These are phyloP conservation scores for Amoeboradix gromovi DNA, from an alignment of 371 early-diverging fungal genomes.

Conservation along the genomic window DNA sequence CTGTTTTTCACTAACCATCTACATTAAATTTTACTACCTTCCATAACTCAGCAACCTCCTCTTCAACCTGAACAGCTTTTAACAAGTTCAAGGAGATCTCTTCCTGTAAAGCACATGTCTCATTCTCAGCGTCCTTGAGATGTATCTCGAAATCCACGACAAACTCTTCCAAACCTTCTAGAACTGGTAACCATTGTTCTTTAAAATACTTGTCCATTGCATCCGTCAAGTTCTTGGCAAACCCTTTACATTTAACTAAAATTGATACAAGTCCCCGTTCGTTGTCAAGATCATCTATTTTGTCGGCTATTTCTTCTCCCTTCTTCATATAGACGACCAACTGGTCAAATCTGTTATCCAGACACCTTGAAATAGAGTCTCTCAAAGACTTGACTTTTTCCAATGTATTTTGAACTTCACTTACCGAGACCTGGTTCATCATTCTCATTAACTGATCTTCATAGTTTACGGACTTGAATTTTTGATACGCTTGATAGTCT, in stretches of 20 bases:
- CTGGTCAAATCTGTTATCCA: neutral
- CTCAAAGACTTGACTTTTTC: neutral
- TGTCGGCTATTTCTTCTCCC: neutral
- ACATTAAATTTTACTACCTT: neutral
- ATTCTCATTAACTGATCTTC: neutral
- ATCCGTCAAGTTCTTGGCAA: neutral
- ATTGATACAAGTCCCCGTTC: neutral
- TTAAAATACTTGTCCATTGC: neutral
- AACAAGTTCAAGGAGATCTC: neutral
- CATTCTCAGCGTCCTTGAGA: neutral
- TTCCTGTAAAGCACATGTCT: neutral
- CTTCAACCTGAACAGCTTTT: neutral
- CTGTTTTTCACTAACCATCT: neutral
- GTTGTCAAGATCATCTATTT: neutral
- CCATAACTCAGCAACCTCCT: neutral
- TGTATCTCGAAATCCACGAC: neutral
- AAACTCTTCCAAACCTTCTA: neutral
- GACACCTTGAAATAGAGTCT: neutral
- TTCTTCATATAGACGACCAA: neutral
- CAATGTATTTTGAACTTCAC: neutral
- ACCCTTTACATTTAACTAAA: neutral
- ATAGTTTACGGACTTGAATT: neutral
- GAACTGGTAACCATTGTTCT: neutral
- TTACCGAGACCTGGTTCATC: neutral
- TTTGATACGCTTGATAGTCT: neutral